phyloP scores from a whole-genome alignment of 805 yeast species.

The Saccharomyces eubayanus region DNA sequence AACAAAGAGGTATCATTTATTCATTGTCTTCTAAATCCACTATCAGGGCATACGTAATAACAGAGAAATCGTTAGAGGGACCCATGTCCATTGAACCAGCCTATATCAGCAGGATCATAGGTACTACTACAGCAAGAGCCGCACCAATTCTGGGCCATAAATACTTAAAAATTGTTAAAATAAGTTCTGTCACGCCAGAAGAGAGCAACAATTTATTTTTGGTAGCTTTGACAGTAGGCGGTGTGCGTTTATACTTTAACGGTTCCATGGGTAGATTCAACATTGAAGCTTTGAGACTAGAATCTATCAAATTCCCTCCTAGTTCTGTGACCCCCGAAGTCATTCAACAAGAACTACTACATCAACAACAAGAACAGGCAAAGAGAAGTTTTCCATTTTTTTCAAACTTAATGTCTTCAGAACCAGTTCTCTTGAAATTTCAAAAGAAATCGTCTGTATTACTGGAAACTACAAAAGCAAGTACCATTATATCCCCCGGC shows the following conservation, averaged over 20 bases:
- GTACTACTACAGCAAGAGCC: constrained; percentile 39
- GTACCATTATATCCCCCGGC: constrained; percentile 75
- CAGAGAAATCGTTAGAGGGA: constrained; percentile 35
- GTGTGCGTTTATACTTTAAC: constrained; percentile 63
- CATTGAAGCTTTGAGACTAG: constrained; percentile 36
- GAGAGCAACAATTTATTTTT: constrained; percentile 66
- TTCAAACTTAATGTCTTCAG: constrained; percentile 24
- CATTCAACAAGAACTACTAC: constrained; percentile 29
- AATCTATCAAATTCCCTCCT: constrained; percentile 62
- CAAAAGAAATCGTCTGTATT: constrained; percentile 50
- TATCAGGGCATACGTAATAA: constrained; percentile 64
- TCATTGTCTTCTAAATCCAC: constrained; percentile 74
- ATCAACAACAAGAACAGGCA: constrained; percentile 34
- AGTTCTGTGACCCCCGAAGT: constrained; percentile 29
- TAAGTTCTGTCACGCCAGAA: constrained; percentile 33
- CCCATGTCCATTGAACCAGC: constrained; percentile 33
- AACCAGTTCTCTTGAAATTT: constrained; percentile 35
- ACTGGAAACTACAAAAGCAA: constrained; percentile 47
- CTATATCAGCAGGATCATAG: constrained; percentile 33
- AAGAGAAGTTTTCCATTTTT: constrained; percentile 28
- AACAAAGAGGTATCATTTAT: constrained; percentile 67
- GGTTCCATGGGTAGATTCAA: constrained; percentile 32
- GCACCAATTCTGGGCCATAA: constrained; percentile 51
- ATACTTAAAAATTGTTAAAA: constrained; percentile 49
- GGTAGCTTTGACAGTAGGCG: constrained; percentile 72